These are phyloP conservation scores for Orychophragmus violaceus DNA, from an alignment of 345 rosid species.

Conservation along the genomic window DNA sequence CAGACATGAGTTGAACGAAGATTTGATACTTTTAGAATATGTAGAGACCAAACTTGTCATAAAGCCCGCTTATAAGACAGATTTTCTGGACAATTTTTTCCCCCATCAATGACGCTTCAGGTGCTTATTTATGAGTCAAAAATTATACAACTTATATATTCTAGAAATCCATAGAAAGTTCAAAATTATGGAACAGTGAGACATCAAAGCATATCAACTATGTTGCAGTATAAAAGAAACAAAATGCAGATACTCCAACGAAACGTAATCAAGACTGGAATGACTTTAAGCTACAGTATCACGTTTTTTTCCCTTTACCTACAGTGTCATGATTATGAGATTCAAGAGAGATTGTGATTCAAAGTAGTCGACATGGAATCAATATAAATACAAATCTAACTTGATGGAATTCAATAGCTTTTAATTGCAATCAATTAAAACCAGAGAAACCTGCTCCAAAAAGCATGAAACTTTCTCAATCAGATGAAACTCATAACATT, in stretches of 20 bases:
- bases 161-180: no score
- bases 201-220: neutral
- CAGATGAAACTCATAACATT: neutral
- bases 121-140: neutral
- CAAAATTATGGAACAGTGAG: slow-evolving; percentile 5
- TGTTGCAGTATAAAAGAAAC: neutral
- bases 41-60: neutral
- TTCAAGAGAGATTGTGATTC: neutral
- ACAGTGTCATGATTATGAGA: no score
- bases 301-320: no score
- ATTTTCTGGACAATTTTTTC: neutral
- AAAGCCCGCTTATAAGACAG: neutral
- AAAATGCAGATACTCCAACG: neutral
- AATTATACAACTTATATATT: neutral
- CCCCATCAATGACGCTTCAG: no score
- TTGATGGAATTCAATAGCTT: neutral
- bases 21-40: no score
- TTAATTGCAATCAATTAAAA: neutral
- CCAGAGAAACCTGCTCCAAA: neutral
- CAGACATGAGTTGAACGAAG: no score
- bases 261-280: neutral
- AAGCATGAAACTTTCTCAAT: slow-evolving; percentile 10
- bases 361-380: neutral
- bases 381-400: neutral
- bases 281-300: no score